Evolutionary conservation across 2,329 filamentous ascomycete genomes (phyloP), one percentile per base, ranked within the genome.

Genomic region (Pseudogymnoascus sp.): DNA sequence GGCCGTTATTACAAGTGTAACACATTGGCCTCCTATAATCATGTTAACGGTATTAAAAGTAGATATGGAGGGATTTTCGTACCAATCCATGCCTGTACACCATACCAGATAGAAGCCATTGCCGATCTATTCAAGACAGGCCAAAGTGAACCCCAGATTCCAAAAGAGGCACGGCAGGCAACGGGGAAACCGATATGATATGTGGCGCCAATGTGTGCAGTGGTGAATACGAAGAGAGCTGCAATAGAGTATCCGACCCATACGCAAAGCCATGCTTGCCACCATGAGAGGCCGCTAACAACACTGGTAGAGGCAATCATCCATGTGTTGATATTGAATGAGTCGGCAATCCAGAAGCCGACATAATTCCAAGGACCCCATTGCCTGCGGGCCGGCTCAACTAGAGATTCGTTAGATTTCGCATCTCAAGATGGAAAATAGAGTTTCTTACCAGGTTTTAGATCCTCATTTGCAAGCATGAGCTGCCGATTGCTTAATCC

Each of bases 181-280:
- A 96, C 89, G 0, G 92, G 91, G 71, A 96, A 96, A 1, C 89
- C 88, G 65, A 96, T 90, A 72, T 96, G 91, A 72, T 96, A 96
- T 18, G 82, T 84, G 7, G 91, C 89, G 62, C 91, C 92, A 58
- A 96, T 92, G 57, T 90, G 85, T 65, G 90, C 91, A 5, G 89
- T 95, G 65, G 87, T 64, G 69, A 85, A 88, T 65, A 95, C 81
- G 74, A 96, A 95, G 70, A 76, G 77, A 32, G 80, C 90, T 0
- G 91, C 84, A 65, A 96, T 86, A 38, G 84, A 79, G 71, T 96
- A 96, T 60, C 92, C 91, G 28, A 92, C 76, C 87, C 91, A 93
- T 43, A 96, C 89, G 70, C 89, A 91, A n/a, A 91, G 76, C 87
- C 88, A 91, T 2, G 89, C 87, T 75, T 96, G 90, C 91, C 91